These are phyloP conservation scores for Metschnikowia baotianmanensis DNA, from an alignment of 805 yeast species.

Conservation along the genomic window DNA sequence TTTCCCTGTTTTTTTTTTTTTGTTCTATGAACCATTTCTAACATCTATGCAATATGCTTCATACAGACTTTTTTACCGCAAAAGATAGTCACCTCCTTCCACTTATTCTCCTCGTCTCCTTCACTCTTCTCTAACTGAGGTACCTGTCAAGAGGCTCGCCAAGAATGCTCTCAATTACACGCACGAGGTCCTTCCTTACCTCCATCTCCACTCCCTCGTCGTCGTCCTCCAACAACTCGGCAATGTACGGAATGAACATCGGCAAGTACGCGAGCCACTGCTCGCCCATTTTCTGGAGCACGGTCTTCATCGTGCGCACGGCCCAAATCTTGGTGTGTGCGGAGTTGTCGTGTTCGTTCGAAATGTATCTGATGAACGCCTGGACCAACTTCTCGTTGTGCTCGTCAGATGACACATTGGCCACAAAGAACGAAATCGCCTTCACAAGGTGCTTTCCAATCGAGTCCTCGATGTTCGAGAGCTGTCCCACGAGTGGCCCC, in stretches of 20 bases:
- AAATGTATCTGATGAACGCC: constrained; percentile 34
- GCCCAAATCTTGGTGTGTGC: constrained; percentile 82
- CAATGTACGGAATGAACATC: constrained; percentile 91
- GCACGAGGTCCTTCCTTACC: constrained; percentile 85
- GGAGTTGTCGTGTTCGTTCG: constrained; percentile 47
- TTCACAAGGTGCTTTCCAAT: constrained; percentile 81
- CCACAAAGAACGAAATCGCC: constrained; percentile 71
- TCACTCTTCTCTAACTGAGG: constrained; percentile 39
- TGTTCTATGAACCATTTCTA: no score
- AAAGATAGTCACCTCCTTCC: not conserved
- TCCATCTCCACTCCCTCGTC: constrained; percentile 90
- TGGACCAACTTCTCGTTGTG: constrained; percentile 64
- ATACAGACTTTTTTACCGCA: not conserved
- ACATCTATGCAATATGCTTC: no score
- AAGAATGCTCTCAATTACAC: constrained; percentile 84
- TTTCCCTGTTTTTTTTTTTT: no score
- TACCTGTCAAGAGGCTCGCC: constrained; percentile 94
- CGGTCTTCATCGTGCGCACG: constrained; percentile 68
- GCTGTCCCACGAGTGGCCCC: constrained; percentile 61
- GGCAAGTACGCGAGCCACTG: constrained; percentile 91
- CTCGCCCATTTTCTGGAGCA: constrained; percentile 91
- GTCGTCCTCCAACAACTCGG: constrained; percentile 93
- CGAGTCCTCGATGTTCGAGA: constrained; percentile 62
- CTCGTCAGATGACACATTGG: constrained; percentile 63
- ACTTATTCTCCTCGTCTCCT: not conserved